These are phyloP conservation scores for Monosporascus sp. DNA, from an alignment of 2,329 filamentous ascomycete genomes.

Conservation along the genomic window DNA sequence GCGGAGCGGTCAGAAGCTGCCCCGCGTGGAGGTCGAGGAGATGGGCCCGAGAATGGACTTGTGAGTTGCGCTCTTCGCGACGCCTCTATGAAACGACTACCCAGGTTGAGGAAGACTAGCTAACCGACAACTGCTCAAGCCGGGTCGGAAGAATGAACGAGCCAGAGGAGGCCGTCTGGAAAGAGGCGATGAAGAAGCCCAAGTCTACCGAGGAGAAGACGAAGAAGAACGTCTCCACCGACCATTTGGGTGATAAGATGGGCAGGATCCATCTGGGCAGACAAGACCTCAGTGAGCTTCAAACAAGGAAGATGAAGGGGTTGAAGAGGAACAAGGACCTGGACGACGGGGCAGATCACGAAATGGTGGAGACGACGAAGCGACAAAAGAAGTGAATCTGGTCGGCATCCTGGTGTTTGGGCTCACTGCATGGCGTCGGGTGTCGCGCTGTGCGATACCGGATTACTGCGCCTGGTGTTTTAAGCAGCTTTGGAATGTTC, in stretches of 20 bases:
- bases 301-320: conserved; percentile 99
- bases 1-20: conserved; percentile 79
- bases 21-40: conserved; percentile 88
- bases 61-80: not conserved
- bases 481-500: not conserved
- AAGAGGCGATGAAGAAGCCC: conserved; percentile 84
- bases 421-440: not conserved
- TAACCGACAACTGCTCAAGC: conserved; percentile 16
- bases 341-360: conserved; percentile 47
- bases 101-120: not conserved
- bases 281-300: conserved; percentile 80
- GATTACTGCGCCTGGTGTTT: not conserved
- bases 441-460: not conserved
- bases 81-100: not conserved
- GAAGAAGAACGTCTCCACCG: conserved; percentile 95
- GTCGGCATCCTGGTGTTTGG: not conserved
- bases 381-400: conserved; percentile 28
- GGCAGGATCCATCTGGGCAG: conserved; percentile 86
- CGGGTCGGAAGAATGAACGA: conserved; percentile 74
- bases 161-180: conserved; percentile 72
- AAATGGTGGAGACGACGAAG: conserved; percentile 34
- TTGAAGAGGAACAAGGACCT: conserved; percentile 75
- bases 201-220: conserved; percentile 68
- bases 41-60: conserved; percentile 86
- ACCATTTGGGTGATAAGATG: conserved; percentile 92